These are phyloP conservation scores for Lathyrus tuberosus DNA, from an alignment of 306 rosid species.

Conservation along the genomic window DNA sequence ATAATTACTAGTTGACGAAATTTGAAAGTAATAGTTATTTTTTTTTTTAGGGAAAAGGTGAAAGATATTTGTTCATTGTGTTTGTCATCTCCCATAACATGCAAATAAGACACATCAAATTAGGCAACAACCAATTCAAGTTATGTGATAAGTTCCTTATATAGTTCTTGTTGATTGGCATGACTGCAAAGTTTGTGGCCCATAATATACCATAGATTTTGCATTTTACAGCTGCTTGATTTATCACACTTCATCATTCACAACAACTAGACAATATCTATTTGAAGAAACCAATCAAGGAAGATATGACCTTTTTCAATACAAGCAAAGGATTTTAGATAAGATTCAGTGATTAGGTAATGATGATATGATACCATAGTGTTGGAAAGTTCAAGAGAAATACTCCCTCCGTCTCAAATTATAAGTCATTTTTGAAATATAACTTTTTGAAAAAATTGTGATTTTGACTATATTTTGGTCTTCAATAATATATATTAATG, in stretches of 20 bases:
- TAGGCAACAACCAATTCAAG: conserved; percentile 41
- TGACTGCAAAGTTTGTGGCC: conserved; percentile 40
- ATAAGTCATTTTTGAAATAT: no score
- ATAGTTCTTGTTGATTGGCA: conserved; percentile 36
- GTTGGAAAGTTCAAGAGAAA: background rate
- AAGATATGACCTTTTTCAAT: conserved; percentile 37
- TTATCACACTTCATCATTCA: conserved; percentile 34
- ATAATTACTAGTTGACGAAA: conserved; percentile 34
- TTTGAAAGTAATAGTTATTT: conserved; percentile 4
- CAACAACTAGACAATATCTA: conserved; percentile 35
- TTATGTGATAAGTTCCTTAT: conserved; percentile 32
- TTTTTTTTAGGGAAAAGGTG: background rate
- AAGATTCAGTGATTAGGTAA: conserved; percentile 33
- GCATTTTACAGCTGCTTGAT: conserved; percentile 43
- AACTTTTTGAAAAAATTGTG: no score
- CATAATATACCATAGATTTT: conserved; percentile 32
- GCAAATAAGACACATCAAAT: conserved; percentile 44
- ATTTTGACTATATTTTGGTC: no score
- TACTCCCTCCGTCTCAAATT: no score
- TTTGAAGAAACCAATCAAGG: conserved; percentile 33
- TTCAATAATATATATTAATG: no score
- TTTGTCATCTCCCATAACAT: conserved; percentile 52
- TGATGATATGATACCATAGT: conserved; percentile 40
- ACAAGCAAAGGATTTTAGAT: conserved; percentile 45
- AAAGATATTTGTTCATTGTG: conserved; percentile 39